Evolutionary conservation across 331 rosid genomes (phyloP).

Genomic region (Prunus yedoensis): DNA sequence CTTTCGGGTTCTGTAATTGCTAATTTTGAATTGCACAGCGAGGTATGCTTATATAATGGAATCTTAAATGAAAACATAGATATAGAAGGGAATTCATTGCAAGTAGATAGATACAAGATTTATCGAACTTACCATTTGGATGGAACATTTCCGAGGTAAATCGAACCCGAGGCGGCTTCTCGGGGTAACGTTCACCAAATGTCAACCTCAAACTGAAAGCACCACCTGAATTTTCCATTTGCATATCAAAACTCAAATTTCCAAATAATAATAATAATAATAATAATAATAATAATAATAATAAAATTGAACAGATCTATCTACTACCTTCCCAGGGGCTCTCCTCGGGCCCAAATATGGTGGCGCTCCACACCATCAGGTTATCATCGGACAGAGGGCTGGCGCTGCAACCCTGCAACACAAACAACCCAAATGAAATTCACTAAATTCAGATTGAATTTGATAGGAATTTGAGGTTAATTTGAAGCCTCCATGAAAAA

Average conservation of each 20-base stretch:
- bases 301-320: neutral
- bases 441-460: neutral
- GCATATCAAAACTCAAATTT: neutral
- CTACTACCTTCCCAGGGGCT: slow-evolving; percentile 31
- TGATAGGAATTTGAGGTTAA: neutral
- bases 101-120: neutral
- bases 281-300: neutral
- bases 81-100: no score
- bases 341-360: slow-evolving; percentile 36
- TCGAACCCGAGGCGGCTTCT: slow-evolving; percentile 35
- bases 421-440: neutral
- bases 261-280: neutral
- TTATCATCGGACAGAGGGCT: slow-evolving; percentile 34
- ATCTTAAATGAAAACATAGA: no score
- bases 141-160: slow-evolving; percentile 34
- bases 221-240: slow-evolving; percentile 27
- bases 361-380: slow-evolving; percentile 35
- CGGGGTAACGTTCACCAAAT: slow-evolving; percentile 30
- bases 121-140: slow-evolving; percentile 31
- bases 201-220: slow-evolving; percentile 33
- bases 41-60: no score
- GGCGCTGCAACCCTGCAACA: slow-evolving; percentile 30
- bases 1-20: neutral
- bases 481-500: neutral
- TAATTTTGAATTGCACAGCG: neutral